phyloP scores from a whole-genome alignment of 768 basidiomycete genomes.

The Amanita molliuscula region DNA sequence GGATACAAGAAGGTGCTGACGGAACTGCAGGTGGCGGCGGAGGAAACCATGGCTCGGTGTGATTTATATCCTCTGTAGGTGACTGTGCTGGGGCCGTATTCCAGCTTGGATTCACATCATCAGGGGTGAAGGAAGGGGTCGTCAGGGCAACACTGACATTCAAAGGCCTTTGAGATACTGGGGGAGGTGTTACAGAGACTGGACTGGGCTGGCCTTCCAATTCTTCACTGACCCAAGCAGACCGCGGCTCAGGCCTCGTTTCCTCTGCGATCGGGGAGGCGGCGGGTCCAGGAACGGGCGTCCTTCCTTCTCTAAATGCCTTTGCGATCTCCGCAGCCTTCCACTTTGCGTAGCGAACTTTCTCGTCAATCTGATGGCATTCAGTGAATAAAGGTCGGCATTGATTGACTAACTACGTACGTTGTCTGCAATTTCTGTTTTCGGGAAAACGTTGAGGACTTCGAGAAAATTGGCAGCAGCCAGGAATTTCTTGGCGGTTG shows the following conservation, averaged over 20 bases:
- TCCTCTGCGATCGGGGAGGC: not conserved
- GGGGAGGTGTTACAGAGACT: conserved; percentile 10
- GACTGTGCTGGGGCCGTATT: not conserved
- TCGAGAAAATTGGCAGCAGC: conserved; percentile 95
- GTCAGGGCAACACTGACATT: not conserved
- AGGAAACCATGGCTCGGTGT: not conserved
- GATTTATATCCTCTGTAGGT: not conserved
- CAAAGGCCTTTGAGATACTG: conserved; percentile 14
- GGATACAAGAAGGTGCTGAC: conserved; percentile 8
- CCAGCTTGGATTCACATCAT: not conserved
- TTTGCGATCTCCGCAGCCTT: conserved; percentile 94
- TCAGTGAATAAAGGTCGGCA: not conserved
- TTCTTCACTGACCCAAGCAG: conserved; percentile 32
- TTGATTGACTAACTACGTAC: conserved; percentile 25
- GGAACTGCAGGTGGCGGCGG: conserved; percentile 10
- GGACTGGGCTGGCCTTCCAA: conserved; percentile 20
- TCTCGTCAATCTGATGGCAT: conserved; percentile 59
- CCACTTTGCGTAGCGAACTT: conserved; percentile 93
- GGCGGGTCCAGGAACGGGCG: conserved; percentile 58
- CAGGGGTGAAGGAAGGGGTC: not conserved
- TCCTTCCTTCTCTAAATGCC: conserved; percentile 88
- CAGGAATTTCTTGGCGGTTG: conserved; percentile 89
- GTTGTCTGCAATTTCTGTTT: conserved; percentile 43
- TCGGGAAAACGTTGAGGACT: conserved; percentile 68
- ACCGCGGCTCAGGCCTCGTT: conserved; percentile 1